These are phyloP conservation scores for Penicillium simplicissimum DNA, from an alignment of 495 filamentous ascomycete species.

Conservation along the genomic window DNA sequence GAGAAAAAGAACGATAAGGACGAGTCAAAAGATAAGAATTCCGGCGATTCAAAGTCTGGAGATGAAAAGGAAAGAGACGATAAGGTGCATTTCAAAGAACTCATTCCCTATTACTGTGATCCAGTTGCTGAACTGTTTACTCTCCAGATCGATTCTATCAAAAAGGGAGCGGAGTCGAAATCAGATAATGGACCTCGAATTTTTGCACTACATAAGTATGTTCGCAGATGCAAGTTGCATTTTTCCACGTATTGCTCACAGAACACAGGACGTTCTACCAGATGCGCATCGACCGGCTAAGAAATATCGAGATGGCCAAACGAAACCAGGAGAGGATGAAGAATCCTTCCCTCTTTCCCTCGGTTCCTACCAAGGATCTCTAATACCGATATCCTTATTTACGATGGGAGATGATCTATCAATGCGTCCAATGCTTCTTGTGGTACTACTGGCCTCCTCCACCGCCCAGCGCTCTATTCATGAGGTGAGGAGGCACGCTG, in stretches of 20 bases:
- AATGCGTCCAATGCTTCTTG: neutral
- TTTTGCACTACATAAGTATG: slow-evolving; percentile 83
- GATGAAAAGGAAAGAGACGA: slow-evolving; percentile 60
- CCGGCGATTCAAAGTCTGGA: slow-evolving; percentile 17
- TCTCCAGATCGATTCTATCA: slow-evolving; percentile 40
- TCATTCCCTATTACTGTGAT: neutral
- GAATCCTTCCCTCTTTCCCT: slow-evolving; percentile 78
- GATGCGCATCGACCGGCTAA: slow-evolving; percentile 74
- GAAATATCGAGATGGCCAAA: slow-evolving; percentile 76
- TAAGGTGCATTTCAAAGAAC: slow-evolving; percentile 38
- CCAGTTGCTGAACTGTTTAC: neutral
- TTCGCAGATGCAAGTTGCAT: neutral
- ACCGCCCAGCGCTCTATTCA: neutral
- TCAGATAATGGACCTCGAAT: slow-evolving; percentile 63
- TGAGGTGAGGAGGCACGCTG: neutral
- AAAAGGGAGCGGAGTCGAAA: slow-evolving; percentile 34
- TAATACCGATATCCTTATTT: slow-evolving; percentile 20
- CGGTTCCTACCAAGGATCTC: slow-evolving; percentile 72
- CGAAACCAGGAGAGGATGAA: slow-evolving; percentile 79
- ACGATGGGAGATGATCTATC: neutral
- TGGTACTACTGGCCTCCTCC: neutral
- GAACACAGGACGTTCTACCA: slow-evolving; percentile 75
- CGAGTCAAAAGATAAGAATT: slow-evolving; percentile 46
- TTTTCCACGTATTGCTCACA: slow-evolving; percentile 7
- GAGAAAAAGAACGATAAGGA: slow-evolving; percentile 50